Evolutionary conservation across 148 eudicot species (phyloP).

Genomic region (Fallopia convolvulus): DNA sequence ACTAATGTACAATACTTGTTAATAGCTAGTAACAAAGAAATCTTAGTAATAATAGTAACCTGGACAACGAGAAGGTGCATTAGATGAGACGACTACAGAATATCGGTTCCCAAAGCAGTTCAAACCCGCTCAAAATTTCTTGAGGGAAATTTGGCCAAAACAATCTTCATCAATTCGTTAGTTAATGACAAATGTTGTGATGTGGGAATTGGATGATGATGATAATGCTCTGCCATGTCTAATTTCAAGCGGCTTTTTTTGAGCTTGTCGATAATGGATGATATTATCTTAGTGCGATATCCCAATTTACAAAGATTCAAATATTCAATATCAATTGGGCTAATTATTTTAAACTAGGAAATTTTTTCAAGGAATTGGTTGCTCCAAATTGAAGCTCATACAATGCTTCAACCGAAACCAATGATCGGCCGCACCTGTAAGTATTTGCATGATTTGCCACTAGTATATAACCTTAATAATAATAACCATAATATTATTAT

Average conservation of each 20-base stretch:
- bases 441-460: background rate
- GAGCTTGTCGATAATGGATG: conserved; percentile 17
- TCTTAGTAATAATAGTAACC: background rate
- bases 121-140: no score
- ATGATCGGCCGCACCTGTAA: conserved; percentile 25
- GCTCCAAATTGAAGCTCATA: conserved; percentile 27
- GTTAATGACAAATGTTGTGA: background rate
- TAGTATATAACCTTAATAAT: no score
- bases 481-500: no score
- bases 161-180: conserved; percentile 11
- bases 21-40: no score
- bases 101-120: no score
- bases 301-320: conserved; percentile 28
- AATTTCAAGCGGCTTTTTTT: conserved; percentile 9
- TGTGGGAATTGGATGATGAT: background rate
- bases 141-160: no score
- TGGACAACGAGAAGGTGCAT: background rate
- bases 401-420: conserved; percentile 30
- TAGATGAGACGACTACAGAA: no score
- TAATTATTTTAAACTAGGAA: background rate
- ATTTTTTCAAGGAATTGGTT: conserved; percentile 13
- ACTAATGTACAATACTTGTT: no score
- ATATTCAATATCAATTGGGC: conserved; percentile 12
- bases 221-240: background rate
- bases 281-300: conserved; percentile 22